Evolutionary conservation across 805 yeast genomes (phyloP), one percentile per base, ranked within the genome.

Genomic region (Teunomyces pallodes): DNA sequence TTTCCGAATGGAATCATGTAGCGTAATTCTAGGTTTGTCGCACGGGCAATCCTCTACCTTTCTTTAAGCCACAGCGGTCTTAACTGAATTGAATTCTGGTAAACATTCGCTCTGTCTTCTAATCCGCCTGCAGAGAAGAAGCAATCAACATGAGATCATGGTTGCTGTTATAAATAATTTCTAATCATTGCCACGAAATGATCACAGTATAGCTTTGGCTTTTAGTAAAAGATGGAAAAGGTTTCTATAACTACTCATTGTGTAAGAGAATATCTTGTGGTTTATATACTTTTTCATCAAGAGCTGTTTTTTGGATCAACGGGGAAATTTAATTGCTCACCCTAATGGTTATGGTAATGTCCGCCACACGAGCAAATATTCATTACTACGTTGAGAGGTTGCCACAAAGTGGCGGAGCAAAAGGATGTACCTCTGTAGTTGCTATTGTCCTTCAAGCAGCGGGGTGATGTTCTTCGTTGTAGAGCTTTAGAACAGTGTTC

Each of bases 401-500:
- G 24, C 24, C 24, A 20, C 24, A 20, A 20, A 20, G 24, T 4
- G 24, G 6, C 17, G 14, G 5, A 14, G 14, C 17, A 32, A 32
- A 31, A 31, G n/a, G 14, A 32, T 32, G 6, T 32, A 32, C 35
- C 35, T 12, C 9, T 32, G 35, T 16, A 32, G 35, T 32, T 31
- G 35, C 20, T 9, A 24, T 12, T 17, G 9, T 33, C 20, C 9
- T 33, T 33, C 17, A 9, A 17, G 36, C 36, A 9, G 20, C 7
- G 3, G 7, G 10, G 10, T 24, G 16, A 28, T 26, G 30, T 38
- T 38, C 30, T 12, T 26, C 5, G n/a, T 52, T 50, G 29, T 54
- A 58, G 14, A 57, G 45, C 28, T 46, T 50, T 24, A 46, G 50
- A 9, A 50, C 61, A 36, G 36, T 48, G 14, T 32, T 33, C 39